These are phyloP conservation scores for Myriosclerotinia curreyana DNA, from an alignment of 2,329 filamentous ascomycete species.

Conservation along the genomic window DNA sequence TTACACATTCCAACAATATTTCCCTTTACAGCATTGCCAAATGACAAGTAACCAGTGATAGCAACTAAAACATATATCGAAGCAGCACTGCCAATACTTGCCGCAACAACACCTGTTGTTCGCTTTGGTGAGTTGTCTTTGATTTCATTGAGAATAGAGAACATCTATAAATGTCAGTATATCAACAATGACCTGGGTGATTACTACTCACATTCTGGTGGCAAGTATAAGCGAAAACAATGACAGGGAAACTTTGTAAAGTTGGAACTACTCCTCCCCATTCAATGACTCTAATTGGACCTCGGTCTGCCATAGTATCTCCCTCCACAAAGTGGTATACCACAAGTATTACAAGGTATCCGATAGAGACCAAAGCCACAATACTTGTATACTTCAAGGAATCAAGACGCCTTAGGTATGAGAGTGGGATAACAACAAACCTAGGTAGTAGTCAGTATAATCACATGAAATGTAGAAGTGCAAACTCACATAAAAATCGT, in stretches of 20 bases:
- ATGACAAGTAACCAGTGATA: constrained; percentile 93
- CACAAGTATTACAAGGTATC: constrained; percentile 88
- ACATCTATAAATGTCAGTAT: constrained; percentile 66
- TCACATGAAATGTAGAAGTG: neutral
- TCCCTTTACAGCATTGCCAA: constrained; percentile 81
- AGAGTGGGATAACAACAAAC: constrained; percentile 89
- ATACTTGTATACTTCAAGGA: constrained; percentile 97
- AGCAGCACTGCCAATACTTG: constrained; percentile 86
- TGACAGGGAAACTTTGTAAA: constrained; percentile 84
- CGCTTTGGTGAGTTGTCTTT: constrained; percentile 70
- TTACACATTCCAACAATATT: constrained; percentile 94
- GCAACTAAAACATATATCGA: constrained; percentile 86
- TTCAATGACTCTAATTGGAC: constrained; percentile 69
- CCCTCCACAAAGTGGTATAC: constrained; percentile 83
- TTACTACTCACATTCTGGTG: constrained; percentile 77
- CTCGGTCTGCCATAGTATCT: constrained; percentile 71
- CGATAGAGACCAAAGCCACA: constrained; percentile 86
- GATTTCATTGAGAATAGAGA: constrained; percentile 96
- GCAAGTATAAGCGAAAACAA: constrained; percentile 99
- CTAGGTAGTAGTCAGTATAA: constrained; percentile 42
- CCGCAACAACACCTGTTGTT: constrained; percentile 72
- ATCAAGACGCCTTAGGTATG: constrained; percentile 85
- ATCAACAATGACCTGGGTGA: too few species aligned
- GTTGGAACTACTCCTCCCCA: constrained; percentile 78
- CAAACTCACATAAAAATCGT: constrained; percentile 81